Evolutionary conservation across 257 asterid species (phyloP).

Genomic region (Apocynum venetum): DNA sequence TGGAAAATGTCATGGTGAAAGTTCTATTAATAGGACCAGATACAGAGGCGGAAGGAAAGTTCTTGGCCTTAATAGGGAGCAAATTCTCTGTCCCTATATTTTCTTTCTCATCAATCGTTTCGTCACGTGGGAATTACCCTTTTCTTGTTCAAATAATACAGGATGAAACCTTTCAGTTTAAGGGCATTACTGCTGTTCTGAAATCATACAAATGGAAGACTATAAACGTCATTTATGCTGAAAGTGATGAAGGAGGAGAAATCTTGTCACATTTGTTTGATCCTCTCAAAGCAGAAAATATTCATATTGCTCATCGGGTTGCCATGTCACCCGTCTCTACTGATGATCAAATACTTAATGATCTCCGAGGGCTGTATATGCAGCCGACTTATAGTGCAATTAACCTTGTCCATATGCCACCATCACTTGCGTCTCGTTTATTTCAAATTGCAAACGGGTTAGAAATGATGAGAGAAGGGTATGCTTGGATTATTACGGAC

Average conservation of each 20-base stretch:
- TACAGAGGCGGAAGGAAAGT: slow-evolving; percentile 20
- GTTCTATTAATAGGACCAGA: slow-evolving; percentile 31
- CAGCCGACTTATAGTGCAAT: slow-evolving; percentile 1
- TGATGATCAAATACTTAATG: slow-evolving; percentile 12
- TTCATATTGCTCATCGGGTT: slow-evolving; percentile 13
- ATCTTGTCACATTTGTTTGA: slow-evolving; percentile 19
- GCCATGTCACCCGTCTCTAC: slow-evolving; percentile 21
- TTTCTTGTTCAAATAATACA: slow-evolving; percentile 33
- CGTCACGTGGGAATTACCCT: slow-evolving; percentile 19
- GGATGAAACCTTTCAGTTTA: slow-evolving; percentile 34
- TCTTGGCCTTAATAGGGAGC: slow-evolving; percentile 26
- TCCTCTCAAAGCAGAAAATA: slow-evolving; percentile 22
- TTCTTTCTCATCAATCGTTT: slow-evolving; percentile 29
- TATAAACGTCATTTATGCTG: slow-evolving; percentile 29
- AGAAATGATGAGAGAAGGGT: slow-evolving; percentile 38
- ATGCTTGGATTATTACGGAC: slow-evolving; percentile 44
- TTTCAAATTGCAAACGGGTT: slow-evolving; percentile 28
- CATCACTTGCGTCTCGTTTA: slow-evolving; percentile 27
- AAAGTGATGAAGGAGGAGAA: slow-evolving; percentile 21
- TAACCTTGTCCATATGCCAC: slow-evolving; percentile 34
- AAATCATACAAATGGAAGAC: slow-evolving; percentile 33
- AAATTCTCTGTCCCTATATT: slow-evolving; percentile 34
- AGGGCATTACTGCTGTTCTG: slow-evolving; percentile 27
- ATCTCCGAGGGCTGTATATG: slow-evolving; percentile 23
- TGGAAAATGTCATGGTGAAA: slow-evolving; percentile 29